Percentiles rank a stretch among this genome's conserved stretches.
phyloP scores from a whole-genome alignment of 2,329 filamentous ascomycete genomes.

The Ophiostoma populinum region DNA sequence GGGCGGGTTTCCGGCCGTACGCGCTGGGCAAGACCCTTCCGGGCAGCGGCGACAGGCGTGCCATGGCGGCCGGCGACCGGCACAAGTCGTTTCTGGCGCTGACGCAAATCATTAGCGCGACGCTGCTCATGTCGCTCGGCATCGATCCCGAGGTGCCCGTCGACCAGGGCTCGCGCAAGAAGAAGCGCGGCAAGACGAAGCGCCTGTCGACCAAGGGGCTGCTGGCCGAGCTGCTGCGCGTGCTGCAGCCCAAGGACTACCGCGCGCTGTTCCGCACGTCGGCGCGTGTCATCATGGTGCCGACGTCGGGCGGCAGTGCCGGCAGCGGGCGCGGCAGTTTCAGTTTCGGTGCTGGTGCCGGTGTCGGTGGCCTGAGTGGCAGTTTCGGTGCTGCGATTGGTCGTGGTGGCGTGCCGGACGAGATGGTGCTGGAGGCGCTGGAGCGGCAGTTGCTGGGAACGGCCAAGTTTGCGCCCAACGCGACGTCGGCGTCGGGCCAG shows the following conservation, averaged over 20 bases:
- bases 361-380: neutral
- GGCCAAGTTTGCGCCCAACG: constrained; percentile 7
- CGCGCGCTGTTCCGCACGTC: constrained; percentile 12
- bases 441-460: constrained; percentile 12
- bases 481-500: neutral
- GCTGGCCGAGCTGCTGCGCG: constrained; percentile 10
- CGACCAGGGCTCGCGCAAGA: neutral
- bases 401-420: constrained; percentile 6
- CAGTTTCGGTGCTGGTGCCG: neutral
- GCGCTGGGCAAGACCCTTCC: constrained; percentile 10
- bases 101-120: constrained; percentile 8
- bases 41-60: no score
- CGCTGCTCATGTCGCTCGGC: constrained; percentile 5
- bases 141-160: constrained; percentile 2
- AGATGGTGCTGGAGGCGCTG: constrained; percentile 9
- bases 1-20: constrained; percentile 7
- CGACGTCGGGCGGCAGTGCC: neutral
- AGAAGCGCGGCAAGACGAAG: neutral
- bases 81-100: constrained; percentile 10
- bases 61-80: no score
- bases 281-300: constrained; percentile 11
- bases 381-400: neutral
- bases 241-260: constrained; percentile 12
- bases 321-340: neutral
- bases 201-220: constrained; percentile 9